These are phyloP conservation scores for Monosporascus sp. DNA, from an alignment of 2,329 filamentous ascomycete genomes.

Conservation along the genomic window DNA sequence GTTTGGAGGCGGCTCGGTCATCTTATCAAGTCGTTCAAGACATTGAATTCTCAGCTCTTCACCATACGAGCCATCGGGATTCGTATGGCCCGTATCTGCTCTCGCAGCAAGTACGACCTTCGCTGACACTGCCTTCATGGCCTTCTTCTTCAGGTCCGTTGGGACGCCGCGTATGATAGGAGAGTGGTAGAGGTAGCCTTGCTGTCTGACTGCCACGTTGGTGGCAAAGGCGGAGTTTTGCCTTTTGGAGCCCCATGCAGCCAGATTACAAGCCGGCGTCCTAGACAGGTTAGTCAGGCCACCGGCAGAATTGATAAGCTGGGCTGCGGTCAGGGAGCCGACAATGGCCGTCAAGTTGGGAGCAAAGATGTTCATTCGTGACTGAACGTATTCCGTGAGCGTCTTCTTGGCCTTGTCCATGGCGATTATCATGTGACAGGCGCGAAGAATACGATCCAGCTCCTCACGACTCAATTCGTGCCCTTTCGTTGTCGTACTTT, in stretches of 20 bases:
- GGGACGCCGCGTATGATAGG: slow-evolving; percentile 82
- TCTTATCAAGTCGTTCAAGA: slow-evolving; percentile 80
- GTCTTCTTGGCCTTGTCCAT: slow-evolving; percentile 82
- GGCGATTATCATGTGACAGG: slow-evolving; percentile 82
- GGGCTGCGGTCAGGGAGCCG: slow-evolving; percentile 86
- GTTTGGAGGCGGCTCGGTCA: slow-evolving; percentile 87
- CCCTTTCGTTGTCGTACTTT: slow-evolving; percentile 85
- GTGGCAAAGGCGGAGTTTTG: slow-evolving; percentile 76
- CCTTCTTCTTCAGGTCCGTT: slow-evolving; percentile 82
- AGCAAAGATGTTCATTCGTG: slow-evolving; percentile 92
- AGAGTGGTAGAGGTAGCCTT: slow-evolving; percentile 90
- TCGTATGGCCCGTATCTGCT: slow-evolving; percentile 79
- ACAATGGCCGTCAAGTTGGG: slow-evolving; percentile 89
- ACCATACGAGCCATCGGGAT: slow-evolving; percentile 75
- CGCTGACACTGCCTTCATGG: slow-evolving; percentile 87
- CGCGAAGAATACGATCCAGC: slow-evolving; percentile 65
- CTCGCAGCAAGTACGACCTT: slow-evolving; percentile 93
- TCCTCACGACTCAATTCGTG: slow-evolving; percentile 70
- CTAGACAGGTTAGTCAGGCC: slow-evolving; percentile 85
- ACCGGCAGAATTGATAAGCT: slow-evolving; percentile 91
- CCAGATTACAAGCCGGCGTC: slow-evolving; percentile 87
- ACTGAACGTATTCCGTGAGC: slow-evolving; percentile 91
- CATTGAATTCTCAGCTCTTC: slow-evolving; percentile 78
- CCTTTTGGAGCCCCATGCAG: slow-evolving; percentile 86
- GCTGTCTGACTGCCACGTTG: slow-evolving; percentile 83